Evolutionary conservation across 768 basidiomycete species (phyloP), one percentile per base, ranked within the genome.

Genomic region (Sporobolomyces roseus): DNA sequence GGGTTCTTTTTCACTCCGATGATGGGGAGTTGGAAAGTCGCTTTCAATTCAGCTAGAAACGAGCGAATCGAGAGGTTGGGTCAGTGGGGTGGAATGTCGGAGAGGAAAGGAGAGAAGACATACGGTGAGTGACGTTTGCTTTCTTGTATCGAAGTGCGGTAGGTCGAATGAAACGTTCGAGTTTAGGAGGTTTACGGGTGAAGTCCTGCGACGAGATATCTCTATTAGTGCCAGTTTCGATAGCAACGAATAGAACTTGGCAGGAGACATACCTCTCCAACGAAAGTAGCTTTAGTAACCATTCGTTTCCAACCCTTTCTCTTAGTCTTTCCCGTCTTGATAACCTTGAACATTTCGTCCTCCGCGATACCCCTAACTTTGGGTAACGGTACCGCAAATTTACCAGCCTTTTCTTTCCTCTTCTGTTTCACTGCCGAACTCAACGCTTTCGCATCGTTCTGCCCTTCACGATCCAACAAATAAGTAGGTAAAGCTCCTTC

Each of bases 291-390:
- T 80, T 99, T 99, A 63, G 92, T 96, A 68, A 99, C 90, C 93
- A 98, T 97, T 74, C 76, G 65, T 82, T 99, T 99, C 96, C 96
- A 99, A 23, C 89, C 84, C 80, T 98, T 99, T 77, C 85, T 87
- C 81, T 92, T 96, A 77, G 85, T 89, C 82, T 97, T 97, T 63
- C 96, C 96, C 1, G 94, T 93, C 83, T 92, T 91, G 83, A 99
- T 82, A 35, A 99, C 96, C 83, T 93, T 97, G 84, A 99, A 99
- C 89, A 93, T 96, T 83, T 99, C 96, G 76, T 98, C 96, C 79
- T 99, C 96, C 21, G 94, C 93, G 74, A 99, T 97, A 25, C 96
- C 96, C 66, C 94, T 83, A 60, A 99, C 96, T 81, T 92, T 94
- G 55, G 96, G 96, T 69, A 99, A 78, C 7, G 96, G 96, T 2